These are phyloP conservation scores for Tuber magnatum DNA, from an alignment of 495 filamentous ascomycete genomes.

Conservation along the genomic window DNA sequence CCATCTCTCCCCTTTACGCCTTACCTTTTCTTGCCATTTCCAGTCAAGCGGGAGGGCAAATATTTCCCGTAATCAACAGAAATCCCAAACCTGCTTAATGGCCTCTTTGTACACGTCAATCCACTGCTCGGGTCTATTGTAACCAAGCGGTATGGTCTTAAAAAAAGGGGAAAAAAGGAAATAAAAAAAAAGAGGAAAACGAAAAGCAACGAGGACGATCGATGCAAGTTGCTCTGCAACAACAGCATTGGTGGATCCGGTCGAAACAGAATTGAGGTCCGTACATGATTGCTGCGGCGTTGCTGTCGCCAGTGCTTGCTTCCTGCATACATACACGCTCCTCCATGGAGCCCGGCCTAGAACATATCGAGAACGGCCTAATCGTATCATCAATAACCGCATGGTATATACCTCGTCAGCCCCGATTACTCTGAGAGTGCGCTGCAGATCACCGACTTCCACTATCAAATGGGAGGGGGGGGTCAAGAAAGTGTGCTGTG, in stretches of 20 bases:
- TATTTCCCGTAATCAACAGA: conserved; percentile 36
- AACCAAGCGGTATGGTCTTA: conserved; percentile 37
- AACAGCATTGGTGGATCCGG: conserved; percentile 30
- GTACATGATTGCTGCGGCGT: conserved; percentile 35
- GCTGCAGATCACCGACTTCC: conserved; percentile 36
- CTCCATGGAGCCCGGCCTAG: conserved; percentile 26
- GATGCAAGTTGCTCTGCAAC: conserved; percentile 30
- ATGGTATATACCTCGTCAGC: conserved; percentile 38
- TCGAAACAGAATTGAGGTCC: conserved; percentile 34
- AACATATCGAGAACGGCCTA: conserved; percentile 41
- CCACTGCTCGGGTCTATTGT: conserved; percentile 38
- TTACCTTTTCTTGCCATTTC: conserved; percentile 35
- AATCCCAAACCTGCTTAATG: conserved; percentile 36
- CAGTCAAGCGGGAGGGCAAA: conserved; percentile 35
- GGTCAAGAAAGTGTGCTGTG: conserved; percentile 20
- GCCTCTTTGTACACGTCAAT: conserved; percentile 41
- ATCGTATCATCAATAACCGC: conserved; percentile 34
- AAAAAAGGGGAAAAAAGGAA: conserved; percentile 33
- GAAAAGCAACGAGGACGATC: conserved; percentile 34
- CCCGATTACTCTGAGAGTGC: conserved; percentile 34
- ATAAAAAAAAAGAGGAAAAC: conserved; percentile 37
- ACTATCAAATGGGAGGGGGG: conserved; percentile 36
- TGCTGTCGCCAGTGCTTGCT: conserved; percentile 16
- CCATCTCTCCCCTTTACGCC: conserved; percentile 33
- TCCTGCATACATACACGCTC: conserved; percentile 29